These are phyloP conservation scores for Asterochloris sp. DNA, from an alignment of 139 green algal genomes.

Conservation along the genomic window DNA sequence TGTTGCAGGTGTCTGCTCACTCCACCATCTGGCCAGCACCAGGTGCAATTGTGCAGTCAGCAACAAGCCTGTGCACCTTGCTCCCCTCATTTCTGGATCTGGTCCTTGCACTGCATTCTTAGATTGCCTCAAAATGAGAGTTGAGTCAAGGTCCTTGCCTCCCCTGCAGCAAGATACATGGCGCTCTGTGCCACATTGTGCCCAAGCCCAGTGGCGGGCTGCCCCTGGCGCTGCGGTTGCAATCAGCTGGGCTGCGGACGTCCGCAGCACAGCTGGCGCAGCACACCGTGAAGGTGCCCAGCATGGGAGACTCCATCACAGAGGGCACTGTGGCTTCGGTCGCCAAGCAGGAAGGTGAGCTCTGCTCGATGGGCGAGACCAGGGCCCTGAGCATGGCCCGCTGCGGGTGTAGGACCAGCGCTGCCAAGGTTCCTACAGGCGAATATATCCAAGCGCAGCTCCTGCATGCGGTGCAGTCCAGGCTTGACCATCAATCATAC, in stretches of 20 bases:
- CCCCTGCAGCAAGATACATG: background rate
- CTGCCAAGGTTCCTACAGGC: no score
- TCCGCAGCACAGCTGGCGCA: background rate
- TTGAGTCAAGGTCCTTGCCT: background rate
- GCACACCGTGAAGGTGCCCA: conserved; percentile 53
- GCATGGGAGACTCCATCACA: conserved; percentile 93
- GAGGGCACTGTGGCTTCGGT: conserved; percentile 85
- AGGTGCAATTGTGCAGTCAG: no score
- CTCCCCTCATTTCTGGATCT: no score
- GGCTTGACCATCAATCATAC: no score
- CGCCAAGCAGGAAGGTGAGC: conserved; percentile 55
- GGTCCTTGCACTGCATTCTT: background rate
- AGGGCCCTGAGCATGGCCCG: no score
- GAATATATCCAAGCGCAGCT: no score
- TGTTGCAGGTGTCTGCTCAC: no score
- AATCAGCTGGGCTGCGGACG: background rate
- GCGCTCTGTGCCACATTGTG: background rate
- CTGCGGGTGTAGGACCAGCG: no score
- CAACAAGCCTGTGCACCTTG: no score
- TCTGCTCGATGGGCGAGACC: no score
- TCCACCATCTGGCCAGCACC: no score
- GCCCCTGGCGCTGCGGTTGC: background rate
- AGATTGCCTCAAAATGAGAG: background rate
- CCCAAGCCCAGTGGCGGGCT: background rate
- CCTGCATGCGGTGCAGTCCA: no score